Evolutionary conservation across 129 eudicot species (phyloP), one percentile per base, ranked within the genome.

Genomic region (Deinandra increscens): DNA sequence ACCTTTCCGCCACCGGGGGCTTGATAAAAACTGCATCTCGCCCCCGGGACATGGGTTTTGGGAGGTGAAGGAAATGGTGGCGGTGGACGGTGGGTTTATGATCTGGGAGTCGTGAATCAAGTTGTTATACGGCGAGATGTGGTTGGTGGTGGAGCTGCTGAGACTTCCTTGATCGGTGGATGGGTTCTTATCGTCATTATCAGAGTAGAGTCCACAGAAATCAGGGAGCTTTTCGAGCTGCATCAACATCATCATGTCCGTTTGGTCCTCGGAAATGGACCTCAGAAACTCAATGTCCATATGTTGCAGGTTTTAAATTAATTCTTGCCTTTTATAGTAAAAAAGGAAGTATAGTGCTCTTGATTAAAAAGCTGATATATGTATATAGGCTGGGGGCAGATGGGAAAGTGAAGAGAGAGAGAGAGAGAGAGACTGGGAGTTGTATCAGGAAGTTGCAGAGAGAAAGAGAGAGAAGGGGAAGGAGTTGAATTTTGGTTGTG

Each of bases 241-340:
- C 97, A 89, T 84, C 84, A 84, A 66, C 82, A 85, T 81, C 95
- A 91, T 80, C 95, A 91, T 87, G 38, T 87, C 96, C 60, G 86
- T 86, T 60, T 84, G 96, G 71, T 87, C 90, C 6, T 88, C 92
- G 1, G 89, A 74, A 22, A 79, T 44, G 44, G 97, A 87, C 78
- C 79, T 91, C 17, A 83, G 72, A 55, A 91, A 75, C 60, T 91
- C 97, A 76, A 86, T 88, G 63, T 88, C 97, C 97, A 91, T 91
- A n/a, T 34, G 67, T n/a, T 5, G 36, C 29, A 4, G 29, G 4
- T 19, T 1, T 22, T n/a, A n/a, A n/a, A n/a, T n/a, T n/a, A 13
- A 15, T 4, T 34, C 63, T 66, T 75, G 69, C 70, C 55, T 62
- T 84, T 63, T 85, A 85, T 84, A 81, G 82, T 70, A 74, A 78